Percentiles rank a stretch among this genome's conserved stretches.
phyloP scores from a whole-genome alignment of 2,329 filamentous ascomycete genomes.

The Fusarium guadeloupense region DNA sequence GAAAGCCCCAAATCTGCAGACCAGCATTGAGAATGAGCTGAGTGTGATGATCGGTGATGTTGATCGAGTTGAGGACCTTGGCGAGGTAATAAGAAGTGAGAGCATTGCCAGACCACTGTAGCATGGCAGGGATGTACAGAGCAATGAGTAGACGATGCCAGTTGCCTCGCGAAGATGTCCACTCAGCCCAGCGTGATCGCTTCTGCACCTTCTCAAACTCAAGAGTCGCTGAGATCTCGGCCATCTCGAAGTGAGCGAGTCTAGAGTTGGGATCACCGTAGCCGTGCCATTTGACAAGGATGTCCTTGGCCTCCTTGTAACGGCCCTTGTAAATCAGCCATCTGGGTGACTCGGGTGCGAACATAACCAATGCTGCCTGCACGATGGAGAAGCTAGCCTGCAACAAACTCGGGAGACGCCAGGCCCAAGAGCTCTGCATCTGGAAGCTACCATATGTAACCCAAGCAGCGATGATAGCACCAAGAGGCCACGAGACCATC shows the following conservation, averaged over 20 bases:
- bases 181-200: conserved; percentile 34
- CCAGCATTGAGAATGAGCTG: conserved; percentile 47
- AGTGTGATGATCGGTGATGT: conserved; percentile 47
- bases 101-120: conserved; percentile 45
- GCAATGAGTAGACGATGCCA: conserved; percentile 46
- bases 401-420: conserved; percentile 59
- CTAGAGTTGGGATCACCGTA: conserved; percentile 27
- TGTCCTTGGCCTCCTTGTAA: conserved; percentile 32
- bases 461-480: conserved; percentile 38
- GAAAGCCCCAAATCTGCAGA: conserved; percentile 49
- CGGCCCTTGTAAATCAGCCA: conserved; percentile 43
- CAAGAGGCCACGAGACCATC: conserved; percentile 33
- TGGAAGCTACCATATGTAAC: conserved; percentile 54
- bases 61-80: conserved; percentile 52
- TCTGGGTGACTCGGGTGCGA: conserved; percentile 33
- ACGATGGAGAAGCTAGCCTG: conserved; percentile 49
- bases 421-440: conserved; percentile 55
- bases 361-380: conserved; percentile 17
- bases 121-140: conserved; percentile 43
- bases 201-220: conserved; percentile 41
- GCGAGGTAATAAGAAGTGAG: conserved; percentile 52
- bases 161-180: conserved; percentile 41
- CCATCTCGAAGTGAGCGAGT: conserved; percentile 35
- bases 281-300: conserved; percentile 38
- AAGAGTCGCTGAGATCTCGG: conserved; percentile 33